Base-by-base conservation (phyloP, 176 grass and related monocot species). In the Zea mays region DNA sequence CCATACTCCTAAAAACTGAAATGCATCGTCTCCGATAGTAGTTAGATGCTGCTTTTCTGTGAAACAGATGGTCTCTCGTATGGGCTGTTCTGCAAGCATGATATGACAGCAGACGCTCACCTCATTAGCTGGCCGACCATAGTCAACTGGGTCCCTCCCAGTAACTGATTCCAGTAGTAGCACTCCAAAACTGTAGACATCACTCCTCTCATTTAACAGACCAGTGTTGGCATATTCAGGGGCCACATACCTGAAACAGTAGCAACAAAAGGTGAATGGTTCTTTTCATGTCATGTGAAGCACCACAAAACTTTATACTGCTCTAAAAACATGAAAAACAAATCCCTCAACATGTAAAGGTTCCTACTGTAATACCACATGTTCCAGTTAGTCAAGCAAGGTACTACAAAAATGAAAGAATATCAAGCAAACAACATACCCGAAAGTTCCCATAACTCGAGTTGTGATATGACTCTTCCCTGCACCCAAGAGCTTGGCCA, bases 161-260 rank as follows among this genome's bases (percentile, higher is more conserved):
- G 76, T 79, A 8, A 79, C 76, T 68, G 63, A 49, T 67, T 79
- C 76, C 63, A 79, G 51, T 33, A 79, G 56, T 44, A 87, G 72
- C 64, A 87, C 79, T 2, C 79, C 85, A 7, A 86, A 86, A 54
- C 85, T 77, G 57, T 86, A 86, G 39, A 86, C 72, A 17, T 86
- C 85, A 0, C 85, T 86, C 45, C 69, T 86, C 72, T 86, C 85
- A 55, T 86, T 86, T 8, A 86, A 51, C 12, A 81, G 51, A 39
- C 85, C 85, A 47, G 85, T 82, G 62, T 86, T 76, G 6, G 85
- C 85, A 77, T 82, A 86, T 82, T 86, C 85, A 65, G 85, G 85
- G 48, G 76, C 76, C 7, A 79, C 76, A 68, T 79, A 79, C 63
- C 76, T 68, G 68, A 74, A 78, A 77, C 6, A 19, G 35, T 76